phyloP scores from a whole-genome alignment of 2,329 filamentous ascomycete species.

The Dothistroma septosporum region DNA sequence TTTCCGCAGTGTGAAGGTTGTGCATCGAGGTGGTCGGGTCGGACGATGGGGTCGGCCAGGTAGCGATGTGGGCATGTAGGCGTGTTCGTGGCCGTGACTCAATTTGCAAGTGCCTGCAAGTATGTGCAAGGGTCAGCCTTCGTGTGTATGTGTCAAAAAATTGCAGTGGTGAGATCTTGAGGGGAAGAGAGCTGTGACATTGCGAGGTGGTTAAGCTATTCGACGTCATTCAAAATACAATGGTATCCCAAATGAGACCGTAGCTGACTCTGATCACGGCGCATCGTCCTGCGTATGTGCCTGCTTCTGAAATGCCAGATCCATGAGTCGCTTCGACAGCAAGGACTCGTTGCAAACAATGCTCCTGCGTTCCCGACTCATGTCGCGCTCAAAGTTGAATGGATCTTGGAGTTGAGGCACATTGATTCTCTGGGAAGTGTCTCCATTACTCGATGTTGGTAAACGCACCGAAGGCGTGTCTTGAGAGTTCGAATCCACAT shows the following conservation, averaged over 20 bases:
- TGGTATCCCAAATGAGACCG: background rate
- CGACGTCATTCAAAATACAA: background rate
- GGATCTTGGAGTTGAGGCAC: constrained; percentile 18
- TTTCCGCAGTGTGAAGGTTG: background rate
- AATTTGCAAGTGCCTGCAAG: background rate
- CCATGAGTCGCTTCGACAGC: constrained; percentile 64
- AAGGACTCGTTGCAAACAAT: constrained; percentile 60
- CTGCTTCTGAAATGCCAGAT: constrained; percentile 44
- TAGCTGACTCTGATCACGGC: background rate
- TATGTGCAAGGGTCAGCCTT: background rate
- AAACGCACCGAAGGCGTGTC: constrained; percentile 17
- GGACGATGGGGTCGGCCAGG: too few relatives aligned
- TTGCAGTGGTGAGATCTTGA: too few relatives aligned
- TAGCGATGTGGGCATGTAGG: background rate
- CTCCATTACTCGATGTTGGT: constrained; percentile 17
- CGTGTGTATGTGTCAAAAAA: background rate
- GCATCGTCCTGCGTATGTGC: background rate
- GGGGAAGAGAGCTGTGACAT: background rate
- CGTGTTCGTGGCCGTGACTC: background rate
- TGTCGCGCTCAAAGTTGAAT: constrained; percentile 28
- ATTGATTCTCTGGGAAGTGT: constrained; percentile 6
- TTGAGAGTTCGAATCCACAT: constrained; percentile 24
- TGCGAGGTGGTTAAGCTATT: background rate
- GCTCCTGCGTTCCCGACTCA: constrained; percentile 62
- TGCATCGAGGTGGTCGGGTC: background rate